These are phyloP conservation scores for Colletotrichum sublineola DNA, from an alignment of 2,329 filamentous ascomycete genomes.

Conservation along the genomic window DNA sequence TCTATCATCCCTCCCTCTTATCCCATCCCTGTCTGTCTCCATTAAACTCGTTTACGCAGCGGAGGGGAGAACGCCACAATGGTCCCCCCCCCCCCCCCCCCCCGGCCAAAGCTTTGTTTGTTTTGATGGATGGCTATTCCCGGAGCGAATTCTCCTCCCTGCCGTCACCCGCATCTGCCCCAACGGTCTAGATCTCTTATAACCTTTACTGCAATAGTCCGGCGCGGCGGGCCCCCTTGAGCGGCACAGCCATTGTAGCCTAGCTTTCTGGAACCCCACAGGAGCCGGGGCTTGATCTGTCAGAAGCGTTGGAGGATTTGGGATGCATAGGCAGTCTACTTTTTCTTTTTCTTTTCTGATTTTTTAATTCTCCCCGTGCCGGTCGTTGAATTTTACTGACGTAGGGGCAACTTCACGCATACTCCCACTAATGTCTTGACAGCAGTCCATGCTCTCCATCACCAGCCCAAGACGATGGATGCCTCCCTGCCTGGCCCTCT, in stretches of 20 bases:
- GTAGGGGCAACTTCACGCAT: neutral
- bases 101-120: neutral
- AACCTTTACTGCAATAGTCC: neutral
- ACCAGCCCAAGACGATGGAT: constrained; percentile 1
- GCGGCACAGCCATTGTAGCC: neutral
- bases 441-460: neutral
- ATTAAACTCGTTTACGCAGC: neutral
- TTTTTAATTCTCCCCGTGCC: too few species aligned
- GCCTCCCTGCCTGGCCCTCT: neutral
- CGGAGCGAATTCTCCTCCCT: neutral
- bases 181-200: neutral
- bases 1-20: neutral
- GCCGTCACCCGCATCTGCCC: neutral
- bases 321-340: neutral
- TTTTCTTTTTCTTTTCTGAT: too few species aligned
- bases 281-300: neutral
- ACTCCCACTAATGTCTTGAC: neutral
- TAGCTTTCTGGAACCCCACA: too few species aligned
- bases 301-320: too few species aligned
- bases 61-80: neutral
- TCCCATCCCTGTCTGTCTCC: neutral
- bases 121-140: neutral
- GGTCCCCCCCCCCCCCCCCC: too few species aligned
- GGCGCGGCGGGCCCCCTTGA: neutral
- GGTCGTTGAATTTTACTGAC: too few species aligned